Evolutionary conservation across 345 rosid genomes (phyloP).

Genomic region (Cochlearia excelsa): DNA sequence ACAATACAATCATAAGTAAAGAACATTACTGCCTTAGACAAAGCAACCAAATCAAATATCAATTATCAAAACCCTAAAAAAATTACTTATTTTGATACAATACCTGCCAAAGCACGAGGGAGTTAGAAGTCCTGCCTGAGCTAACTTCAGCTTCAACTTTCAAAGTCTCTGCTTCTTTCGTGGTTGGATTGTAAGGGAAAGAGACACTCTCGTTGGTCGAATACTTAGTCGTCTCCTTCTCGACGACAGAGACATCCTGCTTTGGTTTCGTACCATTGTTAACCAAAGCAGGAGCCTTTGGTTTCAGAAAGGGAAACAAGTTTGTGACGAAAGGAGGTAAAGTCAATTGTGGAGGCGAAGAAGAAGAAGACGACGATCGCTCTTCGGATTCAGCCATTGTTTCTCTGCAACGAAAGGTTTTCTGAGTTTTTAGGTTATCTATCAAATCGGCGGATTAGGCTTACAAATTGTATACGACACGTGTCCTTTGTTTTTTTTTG

Average conservation of each 20-base stretch:
- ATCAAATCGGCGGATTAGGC: slow-evolving; percentile 18
- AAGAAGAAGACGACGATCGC: slow-evolving; percentile 15
- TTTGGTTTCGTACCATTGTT: slow-evolving; percentile 8
- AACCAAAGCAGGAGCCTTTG: slow-evolving; percentile 19
- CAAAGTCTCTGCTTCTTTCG: slow-evolving; percentile 32
- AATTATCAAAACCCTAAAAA: not conserved
- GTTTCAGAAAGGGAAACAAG: slow-evolving; percentile 37
- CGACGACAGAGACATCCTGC: slow-evolving; percentile 20
- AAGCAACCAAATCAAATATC: slow-evolving; percentile 5
- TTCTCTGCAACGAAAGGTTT: slow-evolving; percentile 4
- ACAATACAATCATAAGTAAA: not conserved
- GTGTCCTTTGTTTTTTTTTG: slow-evolving; percentile 18
- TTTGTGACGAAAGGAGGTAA: slow-evolving; percentile 30
- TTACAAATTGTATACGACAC: slow-evolving; percentile 17
- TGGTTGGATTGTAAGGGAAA: slow-evolving; percentile 30
- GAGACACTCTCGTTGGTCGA: slow-evolving; percentile 19
- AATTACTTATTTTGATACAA: not conserved
- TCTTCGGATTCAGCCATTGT: slow-evolving; percentile 30
- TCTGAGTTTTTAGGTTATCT: slow-evolving; percentile 19
- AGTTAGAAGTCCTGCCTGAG: slow-evolving; percentile 50
- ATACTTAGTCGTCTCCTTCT: slow-evolving; percentile 11
- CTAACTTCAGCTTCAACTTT: slow-evolving; percentile 40
- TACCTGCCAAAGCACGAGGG: slow-evolving; percentile 60
- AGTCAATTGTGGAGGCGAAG: not conserved
- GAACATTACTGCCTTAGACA: not conserved